These are phyloP conservation scores for Pharnaceum exiguum DNA, from an alignment of 148 eudicot genomes.

Conservation along the genomic window DNA sequence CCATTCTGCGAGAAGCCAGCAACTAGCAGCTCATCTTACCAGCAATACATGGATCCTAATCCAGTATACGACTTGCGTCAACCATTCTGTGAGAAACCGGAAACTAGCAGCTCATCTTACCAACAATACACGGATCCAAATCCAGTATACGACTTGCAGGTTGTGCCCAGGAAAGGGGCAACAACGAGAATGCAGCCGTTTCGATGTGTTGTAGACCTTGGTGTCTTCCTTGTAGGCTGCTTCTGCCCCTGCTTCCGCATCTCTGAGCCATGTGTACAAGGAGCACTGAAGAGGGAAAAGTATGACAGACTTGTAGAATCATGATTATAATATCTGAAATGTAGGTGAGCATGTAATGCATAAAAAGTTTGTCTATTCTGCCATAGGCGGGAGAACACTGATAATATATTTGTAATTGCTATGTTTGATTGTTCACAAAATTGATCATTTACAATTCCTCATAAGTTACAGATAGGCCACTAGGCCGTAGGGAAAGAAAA, in stretches of 20 bases:
- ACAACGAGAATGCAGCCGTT: neutral
- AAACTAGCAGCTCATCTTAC: neutral
- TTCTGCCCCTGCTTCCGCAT: constrained; percentile 18
- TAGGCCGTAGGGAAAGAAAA: too few species aligned
- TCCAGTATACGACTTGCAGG: neutral
- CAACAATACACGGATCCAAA: neutral
- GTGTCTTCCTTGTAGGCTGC: constrained; percentile 16
- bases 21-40: neutral
- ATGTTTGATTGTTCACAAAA: too few species aligned
- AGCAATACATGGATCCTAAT: neutral
- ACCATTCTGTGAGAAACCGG: neutral
- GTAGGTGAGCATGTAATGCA: too few species aligned
- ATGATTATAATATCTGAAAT: neutral
- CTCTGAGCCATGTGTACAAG: neutral
- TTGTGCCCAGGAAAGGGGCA: neutral
- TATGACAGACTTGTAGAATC: neutral
- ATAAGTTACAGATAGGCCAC: too few species aligned
- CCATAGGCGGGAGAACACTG: too few species aligned
- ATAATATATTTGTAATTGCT: too few species aligned
- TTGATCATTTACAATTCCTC: too few species aligned
- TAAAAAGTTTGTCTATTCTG: too few species aligned
- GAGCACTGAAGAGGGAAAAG: neutral
- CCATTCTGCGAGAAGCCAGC: neutral
- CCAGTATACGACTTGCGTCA: too few species aligned
- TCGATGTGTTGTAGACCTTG: constrained; percentile 15